Conservation (phyloP, 768 basidiomycete species). For the Pleurotus cornucopiae region DNA sequence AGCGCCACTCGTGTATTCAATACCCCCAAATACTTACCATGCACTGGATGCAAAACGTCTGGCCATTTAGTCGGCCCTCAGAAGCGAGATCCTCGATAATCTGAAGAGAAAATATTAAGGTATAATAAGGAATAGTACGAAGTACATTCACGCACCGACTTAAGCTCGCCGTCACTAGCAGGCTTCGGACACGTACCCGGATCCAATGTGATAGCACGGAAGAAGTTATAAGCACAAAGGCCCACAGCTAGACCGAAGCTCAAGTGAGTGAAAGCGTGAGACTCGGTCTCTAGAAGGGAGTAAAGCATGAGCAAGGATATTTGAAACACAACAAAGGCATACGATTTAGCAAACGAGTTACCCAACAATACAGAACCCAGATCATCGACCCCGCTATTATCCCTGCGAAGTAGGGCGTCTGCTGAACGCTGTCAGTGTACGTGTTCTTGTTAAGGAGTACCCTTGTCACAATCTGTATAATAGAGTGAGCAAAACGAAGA, state of each 20-base stretch:
- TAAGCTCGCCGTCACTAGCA: constrained; percentile 78
- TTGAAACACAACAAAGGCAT: constrained; percentile 17
- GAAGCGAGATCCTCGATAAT: constrained; percentile 89
- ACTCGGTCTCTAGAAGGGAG: constrained; percentile 59
- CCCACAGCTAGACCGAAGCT: constrained; percentile 66
- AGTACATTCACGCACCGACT: constrained; percentile 53
- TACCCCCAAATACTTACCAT: constrained; percentile 53
- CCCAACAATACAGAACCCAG: constrained; percentile 86
- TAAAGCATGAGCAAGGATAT: constrained; percentile 28
- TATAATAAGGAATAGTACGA: neutral
- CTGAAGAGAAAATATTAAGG: constrained; percentile 30
- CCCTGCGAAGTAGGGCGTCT: constrained; percentile 90
- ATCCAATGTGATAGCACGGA: constrained; percentile 83
- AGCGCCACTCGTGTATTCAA: too few relatives aligned
- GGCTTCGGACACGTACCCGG: constrained; percentile 85
- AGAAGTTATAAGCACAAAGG: constrained; percentile 85
- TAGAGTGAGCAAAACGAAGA: constrained; percentile 12
- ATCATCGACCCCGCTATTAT: constrained; percentile 83
- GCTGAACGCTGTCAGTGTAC: constrained; percentile 78
- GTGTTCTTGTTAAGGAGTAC: constrained; percentile 79
- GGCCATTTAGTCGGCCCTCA: constrained; percentile 86
- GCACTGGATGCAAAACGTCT: constrained; percentile 94
- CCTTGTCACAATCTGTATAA: constrained; percentile 68
- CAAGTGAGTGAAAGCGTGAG: constrained; percentile 73
- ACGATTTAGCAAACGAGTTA: constrained; percentile 73